A percentile compares a stretch with the other conserved stretches of the same genome.
phyloP scores from a whole-genome alignment of 257 asterid species.

The Solanum appendiculatum region DNA sequence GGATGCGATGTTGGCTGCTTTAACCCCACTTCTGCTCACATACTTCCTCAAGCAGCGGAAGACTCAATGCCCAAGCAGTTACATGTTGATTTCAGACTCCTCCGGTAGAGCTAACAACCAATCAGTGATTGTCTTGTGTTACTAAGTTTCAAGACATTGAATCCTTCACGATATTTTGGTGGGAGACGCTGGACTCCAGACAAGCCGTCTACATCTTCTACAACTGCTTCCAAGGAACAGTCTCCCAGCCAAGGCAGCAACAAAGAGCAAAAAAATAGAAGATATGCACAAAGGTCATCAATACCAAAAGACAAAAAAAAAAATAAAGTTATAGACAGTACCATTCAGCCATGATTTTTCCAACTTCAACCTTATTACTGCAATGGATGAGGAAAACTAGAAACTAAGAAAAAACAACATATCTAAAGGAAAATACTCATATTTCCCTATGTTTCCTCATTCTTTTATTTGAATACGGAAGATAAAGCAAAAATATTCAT shows the following conservation, averaged over 20 bases:
- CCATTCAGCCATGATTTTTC: neutral
- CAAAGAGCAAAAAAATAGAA: neutral
- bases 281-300: neutral
- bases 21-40: too few relatives aligned
- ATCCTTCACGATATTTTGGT: neutral
- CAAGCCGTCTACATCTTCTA: neutral
- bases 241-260: neutral
- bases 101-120: neutral
- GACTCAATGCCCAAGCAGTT: neutral
- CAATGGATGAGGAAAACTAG: neutral
- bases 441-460: neutral
- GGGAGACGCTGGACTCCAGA: neutral
- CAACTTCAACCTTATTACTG: neutral
- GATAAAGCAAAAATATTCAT: neutral
- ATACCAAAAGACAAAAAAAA: neutral
- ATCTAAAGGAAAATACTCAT: slow-evolving; percentile 8
- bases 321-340: neutral
- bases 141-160: neutral
- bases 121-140: neutral
- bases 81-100: neutral
- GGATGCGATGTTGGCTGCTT: too few relatives aligned
- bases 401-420: neutral
- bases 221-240: neutral
- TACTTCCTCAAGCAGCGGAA: too few relatives aligned
- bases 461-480: neutral